Conservation (phyloP, 2,329 filamentous ascomycete genomes). For the Onygenales sp. region DNA sequence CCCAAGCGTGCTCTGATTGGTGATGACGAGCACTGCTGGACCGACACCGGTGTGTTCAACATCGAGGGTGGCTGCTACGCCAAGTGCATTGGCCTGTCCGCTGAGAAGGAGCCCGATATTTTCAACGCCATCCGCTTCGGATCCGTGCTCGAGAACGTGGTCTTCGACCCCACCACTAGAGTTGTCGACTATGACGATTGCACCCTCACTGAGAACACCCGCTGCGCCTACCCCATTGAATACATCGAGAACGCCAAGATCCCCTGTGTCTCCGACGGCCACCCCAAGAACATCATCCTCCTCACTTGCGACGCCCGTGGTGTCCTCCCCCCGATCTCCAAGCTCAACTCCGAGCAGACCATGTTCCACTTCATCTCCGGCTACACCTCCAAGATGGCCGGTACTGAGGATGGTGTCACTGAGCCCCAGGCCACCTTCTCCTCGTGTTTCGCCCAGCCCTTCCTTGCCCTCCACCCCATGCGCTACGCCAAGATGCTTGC, state of each 20-base stretch:
- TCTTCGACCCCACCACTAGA: conserved; percentile 85
- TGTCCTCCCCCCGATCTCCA: conserved; percentile 95
- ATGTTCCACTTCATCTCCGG: conserved; percentile 99
- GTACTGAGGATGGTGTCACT: conserved; percentile 91
- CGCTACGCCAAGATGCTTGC: conserved; percentile 97
- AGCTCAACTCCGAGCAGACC: conserved; percentile 86
- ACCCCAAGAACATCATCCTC: conserved; percentile 95
- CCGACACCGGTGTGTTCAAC: conserved; percentile 94
- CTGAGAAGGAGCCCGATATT: conserved; percentile 98
- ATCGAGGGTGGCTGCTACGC: conserved; percentile 99
- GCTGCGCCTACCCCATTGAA: conserved; percentile 97
- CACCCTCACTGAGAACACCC: conserved; percentile 95
- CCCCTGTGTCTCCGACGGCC: conserved; percentile 75
- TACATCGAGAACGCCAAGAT: conserved; percentile 99
- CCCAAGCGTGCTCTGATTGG: conserved; percentile 93
- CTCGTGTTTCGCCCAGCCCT: conserved; percentile 97
- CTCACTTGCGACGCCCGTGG: conserved; percentile 96
- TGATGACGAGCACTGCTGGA: conserved; percentile 99
- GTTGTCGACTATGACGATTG: conserved; percentile 91
- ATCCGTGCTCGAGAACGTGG: conserved; percentile 95
- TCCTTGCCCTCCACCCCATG: conserved; percentile 98
- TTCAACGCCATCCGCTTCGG: conserved; percentile 93
- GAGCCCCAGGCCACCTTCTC: conserved; percentile 99
- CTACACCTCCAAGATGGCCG: conserved; percentile 99
- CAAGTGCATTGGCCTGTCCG: conserved; percentile 94